Conservation (phyloP, 1,284 basidiomycete species). For the Heterobasidion occidentale region DNA sequence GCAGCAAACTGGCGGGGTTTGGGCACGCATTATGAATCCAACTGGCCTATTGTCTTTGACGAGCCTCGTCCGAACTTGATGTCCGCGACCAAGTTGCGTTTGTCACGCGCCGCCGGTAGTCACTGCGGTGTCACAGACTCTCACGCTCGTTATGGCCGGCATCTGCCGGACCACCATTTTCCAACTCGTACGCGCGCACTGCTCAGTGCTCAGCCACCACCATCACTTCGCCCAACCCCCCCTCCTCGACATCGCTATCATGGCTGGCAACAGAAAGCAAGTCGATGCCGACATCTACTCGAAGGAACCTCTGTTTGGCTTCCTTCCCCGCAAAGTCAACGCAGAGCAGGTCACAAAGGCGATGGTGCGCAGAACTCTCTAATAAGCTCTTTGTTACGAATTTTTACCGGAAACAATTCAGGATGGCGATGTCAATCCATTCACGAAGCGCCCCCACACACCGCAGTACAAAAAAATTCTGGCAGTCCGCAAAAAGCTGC, state of each 20-base stretch:
- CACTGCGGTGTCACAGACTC: no score
- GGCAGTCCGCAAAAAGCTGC: neutral
- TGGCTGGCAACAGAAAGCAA: neutral
- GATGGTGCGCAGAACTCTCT: conserved; percentile 12
- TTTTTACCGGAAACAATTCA: neutral
- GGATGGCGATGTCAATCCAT: conserved; percentile 1
- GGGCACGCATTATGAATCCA: neutral
- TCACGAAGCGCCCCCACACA: conserved; percentile 1
- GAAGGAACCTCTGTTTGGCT: conserved; percentile 43
- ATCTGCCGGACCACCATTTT: no score
- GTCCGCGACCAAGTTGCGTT: neutral
- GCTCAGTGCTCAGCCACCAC: no score
- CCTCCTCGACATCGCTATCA: no score
- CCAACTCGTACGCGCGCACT: no score
- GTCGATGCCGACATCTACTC: neutral
- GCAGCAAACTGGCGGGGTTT: neutral
- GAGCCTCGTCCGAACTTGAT: neutral
- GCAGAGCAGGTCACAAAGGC: conserved; percentile 19
- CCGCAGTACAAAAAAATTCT: conserved; percentile 1
- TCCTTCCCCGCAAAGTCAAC: conserved; percentile 49
- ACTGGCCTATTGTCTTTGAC: neutral
- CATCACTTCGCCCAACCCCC: neutral
- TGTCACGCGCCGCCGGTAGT: neutral
- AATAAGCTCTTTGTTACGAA: neutral
- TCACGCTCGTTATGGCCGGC: no score